Evolutionary conservation across 208 protist genomes (phyloP).

Genomic region (Leptomonas seymouri): DNA sequence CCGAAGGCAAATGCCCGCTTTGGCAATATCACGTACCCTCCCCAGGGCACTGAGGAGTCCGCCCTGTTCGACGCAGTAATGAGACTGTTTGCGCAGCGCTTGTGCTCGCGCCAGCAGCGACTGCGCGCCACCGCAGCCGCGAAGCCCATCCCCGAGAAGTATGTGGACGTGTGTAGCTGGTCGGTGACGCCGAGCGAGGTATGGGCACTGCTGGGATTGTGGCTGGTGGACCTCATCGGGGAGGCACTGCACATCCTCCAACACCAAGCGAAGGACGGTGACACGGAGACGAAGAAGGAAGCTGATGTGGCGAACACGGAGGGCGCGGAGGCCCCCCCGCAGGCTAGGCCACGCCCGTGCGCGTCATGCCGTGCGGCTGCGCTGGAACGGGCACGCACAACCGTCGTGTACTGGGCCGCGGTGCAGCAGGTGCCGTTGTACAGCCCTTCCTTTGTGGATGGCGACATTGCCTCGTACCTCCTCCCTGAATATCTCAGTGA

Average conservation of each 20-base stretch:
- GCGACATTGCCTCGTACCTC: slow-evolving; percentile 75
- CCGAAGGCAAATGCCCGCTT: slow-evolving; percentile 34
- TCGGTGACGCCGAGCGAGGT: slow-evolving; percentile 69
- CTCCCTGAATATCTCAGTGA: slow-evolving; percentile 2
- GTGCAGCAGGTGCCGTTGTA: slow-evolving; percentile 80
- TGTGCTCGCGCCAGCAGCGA: slow-evolving; percentile 40
- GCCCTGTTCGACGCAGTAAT: slow-evolving; percentile 64
- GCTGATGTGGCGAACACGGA: not conserved
- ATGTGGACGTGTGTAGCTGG: slow-evolving; percentile 61
- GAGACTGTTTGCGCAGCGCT: slow-evolving; percentile 45
- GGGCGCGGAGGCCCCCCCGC: not conserved
- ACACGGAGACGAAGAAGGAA: not conserved
- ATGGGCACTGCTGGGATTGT: slow-evolving; percentile 72
- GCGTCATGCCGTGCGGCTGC: slow-evolving; percentile 33
- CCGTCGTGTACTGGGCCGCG: slow-evolving; percentile 83
- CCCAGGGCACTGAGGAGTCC: slow-evolving; percentile 15
- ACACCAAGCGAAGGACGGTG: not conserved
- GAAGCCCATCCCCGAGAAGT: slow-evolving; percentile 25
- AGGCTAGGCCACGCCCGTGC: not conserved
- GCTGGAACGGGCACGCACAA: slow-evolving; percentile 47
- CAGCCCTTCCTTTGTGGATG: slow-evolving; percentile 82
- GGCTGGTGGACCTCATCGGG: slow-evolving; percentile 63
- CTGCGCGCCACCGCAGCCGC: slow-evolving; percentile 16
- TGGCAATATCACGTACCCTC: slow-evolving; percentile 68
- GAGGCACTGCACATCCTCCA: slow-evolving; percentile 36